Percentiles rank a stretch among this genome's conserved stretches.
phyloP scores from a whole-genome alignment of 441 rosid species.

The Biscutella laevigata region DNA sequence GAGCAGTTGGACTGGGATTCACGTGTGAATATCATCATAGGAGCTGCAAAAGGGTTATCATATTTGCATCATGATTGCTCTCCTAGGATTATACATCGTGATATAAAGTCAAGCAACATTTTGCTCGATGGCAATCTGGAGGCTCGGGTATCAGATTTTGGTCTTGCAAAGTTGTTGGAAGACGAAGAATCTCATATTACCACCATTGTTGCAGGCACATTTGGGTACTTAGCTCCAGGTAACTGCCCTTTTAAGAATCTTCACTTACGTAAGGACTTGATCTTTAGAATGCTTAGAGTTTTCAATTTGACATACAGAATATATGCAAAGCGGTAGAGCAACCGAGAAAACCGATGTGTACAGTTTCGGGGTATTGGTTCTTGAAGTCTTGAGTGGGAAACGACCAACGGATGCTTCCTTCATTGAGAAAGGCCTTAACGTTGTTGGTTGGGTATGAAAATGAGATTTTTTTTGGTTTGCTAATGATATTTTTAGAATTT shows the following conservation, averaged over 20 bases:
- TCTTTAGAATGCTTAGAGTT: neutral
- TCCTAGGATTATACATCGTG: conserved; percentile 97
- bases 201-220: conserved; percentile 97
- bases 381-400: conserved; percentile 92
- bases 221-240: conserved; percentile 99
- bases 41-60: conserved; percentile 97
- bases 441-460: conserved; percentile 88
- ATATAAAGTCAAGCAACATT: conserved; percentile 95
- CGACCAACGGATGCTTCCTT: conserved; percentile 93
- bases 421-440: conserved; percentile 91
- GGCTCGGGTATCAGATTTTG: conserved; percentile 97
- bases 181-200: conserved; percentile 99
- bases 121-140: conserved; percentile 92
- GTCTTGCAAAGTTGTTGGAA: conserved; percentile 88
- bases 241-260: neutral
- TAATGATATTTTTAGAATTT: neutral
- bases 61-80: conserved; percentile 97
- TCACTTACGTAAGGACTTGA: neutral
- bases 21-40: conserved; percentile 78
- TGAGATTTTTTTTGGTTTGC: neutral
- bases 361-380: conserved; percentile 92
- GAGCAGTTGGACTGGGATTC: conserved; percentile 96
- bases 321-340: conserved; percentile 98
- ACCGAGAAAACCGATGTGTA: conserved; percentile 97
- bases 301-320: conserved; percentile 38